Conservation (phyloP, 371 early-diverging fungal species). For the Chytridiales sp. region DNA sequence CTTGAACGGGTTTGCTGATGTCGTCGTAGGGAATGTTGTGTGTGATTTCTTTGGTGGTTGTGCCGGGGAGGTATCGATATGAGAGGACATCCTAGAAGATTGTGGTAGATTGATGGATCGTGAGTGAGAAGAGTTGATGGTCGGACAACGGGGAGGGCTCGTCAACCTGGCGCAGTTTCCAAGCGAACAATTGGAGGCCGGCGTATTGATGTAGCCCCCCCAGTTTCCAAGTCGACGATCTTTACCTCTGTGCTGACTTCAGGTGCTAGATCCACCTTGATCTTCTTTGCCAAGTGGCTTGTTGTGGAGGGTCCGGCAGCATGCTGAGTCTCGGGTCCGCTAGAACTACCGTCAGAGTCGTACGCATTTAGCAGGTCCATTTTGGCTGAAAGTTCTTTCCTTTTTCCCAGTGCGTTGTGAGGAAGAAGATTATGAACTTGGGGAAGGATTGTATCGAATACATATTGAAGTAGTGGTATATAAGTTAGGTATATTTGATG, state of each 20-base stretch:
- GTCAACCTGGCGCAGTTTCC: background rate
- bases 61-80: constrained; percentile 28
- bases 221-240: too few relatives aligned
- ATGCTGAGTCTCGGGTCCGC: background rate
- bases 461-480: too few relatives aligned
- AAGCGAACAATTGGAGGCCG: too few relatives aligned
- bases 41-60: constrained; percentile 60
- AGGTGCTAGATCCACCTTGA: constrained; percentile 66
- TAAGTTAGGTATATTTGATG: too few relatives aligned
- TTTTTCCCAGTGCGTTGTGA: too few relatives aligned
- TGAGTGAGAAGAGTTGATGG: background rate
- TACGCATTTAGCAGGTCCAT: too few relatives aligned
- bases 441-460: too few relatives aligned
- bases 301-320: background rate
- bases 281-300: constrained; percentile 18
- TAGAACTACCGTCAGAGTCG: constrained; percentile 15
- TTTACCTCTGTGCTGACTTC: constrained; percentile 75
- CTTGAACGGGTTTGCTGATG: constrained; percentile 62
- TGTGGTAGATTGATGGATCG: too few relatives aligned
- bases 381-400: too few relatives aligned
- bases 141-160: background rate
- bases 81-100: constrained; percentile 24
- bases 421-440: too few relatives aligned
- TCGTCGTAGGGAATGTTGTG: constrained; percentile 80
- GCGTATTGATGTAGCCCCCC: too few relatives aligned